Evolutionary conservation across 208 protist genomes (phyloP).

Genomic region (Leishmania tropica): DNA sequence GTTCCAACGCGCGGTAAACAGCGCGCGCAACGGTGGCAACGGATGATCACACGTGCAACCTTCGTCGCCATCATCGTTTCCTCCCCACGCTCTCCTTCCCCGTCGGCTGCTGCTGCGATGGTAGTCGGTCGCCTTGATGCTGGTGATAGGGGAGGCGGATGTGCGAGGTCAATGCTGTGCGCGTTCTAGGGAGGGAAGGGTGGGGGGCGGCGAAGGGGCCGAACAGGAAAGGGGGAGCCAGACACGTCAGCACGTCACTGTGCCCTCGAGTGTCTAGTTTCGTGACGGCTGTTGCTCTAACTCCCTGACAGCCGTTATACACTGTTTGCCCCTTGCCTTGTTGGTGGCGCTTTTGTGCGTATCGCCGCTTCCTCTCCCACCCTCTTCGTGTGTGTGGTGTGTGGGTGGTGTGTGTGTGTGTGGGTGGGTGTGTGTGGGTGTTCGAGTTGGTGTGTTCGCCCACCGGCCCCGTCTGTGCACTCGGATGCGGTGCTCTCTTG

Average conservation of each 20-base stretch:
- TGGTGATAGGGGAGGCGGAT: background rate
- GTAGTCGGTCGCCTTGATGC: background rate
- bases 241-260: background rate
- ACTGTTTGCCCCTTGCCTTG: background rate
- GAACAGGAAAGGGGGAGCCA: background rate
- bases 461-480: background rate
- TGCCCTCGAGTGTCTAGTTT: background rate
- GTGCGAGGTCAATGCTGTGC: background rate
- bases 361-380: background rate
- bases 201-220: background rate
- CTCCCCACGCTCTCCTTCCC: background rate
- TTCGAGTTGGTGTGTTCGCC: no score
- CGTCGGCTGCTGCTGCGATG: background rate
- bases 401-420: no score
- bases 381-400: no score
- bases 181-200: background rate
- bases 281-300: background rate
- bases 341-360: no score
- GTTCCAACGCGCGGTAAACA: slow-evolving; percentile 41
- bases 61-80: background rate
- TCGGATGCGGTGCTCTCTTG: background rate
- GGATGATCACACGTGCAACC: background rate
- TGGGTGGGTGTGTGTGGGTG: no score
- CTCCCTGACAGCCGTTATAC: background rate
- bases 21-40: background rate